A percentile compares a stretch with the other conserved stretches of the same genome.
Evolutionary conservation across 371 early-diverging fungal genomes (phyloP).

Genomic region (Smittium mucronatum): DNA sequence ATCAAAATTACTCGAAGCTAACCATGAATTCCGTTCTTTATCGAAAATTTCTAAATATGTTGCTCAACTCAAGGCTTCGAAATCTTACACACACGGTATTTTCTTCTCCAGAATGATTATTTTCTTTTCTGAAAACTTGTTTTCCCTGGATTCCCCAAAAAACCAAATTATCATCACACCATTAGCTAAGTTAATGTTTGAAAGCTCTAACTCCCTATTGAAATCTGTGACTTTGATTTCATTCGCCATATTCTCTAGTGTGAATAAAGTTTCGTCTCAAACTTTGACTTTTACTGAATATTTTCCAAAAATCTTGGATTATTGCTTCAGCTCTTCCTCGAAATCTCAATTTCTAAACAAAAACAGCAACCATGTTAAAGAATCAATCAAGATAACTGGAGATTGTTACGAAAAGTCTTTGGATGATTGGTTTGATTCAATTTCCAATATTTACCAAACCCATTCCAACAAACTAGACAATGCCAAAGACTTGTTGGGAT

Average conservation of each 20-base stretch:
- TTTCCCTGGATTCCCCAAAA: background rate
- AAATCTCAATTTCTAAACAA: background rate
- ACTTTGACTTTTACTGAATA: background rate
- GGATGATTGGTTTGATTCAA: background rate
- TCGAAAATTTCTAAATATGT: background rate
- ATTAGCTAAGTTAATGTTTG: background rate
- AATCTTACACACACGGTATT: background rate
- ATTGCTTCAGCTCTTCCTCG: background rate
- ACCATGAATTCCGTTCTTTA: background rate
- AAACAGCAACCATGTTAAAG: background rate
- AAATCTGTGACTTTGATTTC: background rate
- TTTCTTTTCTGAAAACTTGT: background rate
- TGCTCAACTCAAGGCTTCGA: background rate
- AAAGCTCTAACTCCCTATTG: background rate
- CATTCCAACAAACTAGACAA: background rate
- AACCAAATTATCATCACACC: background rate
- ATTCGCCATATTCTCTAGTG: background rate
- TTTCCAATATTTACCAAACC: background rate
- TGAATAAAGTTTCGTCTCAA: background rate
- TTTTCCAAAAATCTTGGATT: background rate
- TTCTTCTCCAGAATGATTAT: background rate
- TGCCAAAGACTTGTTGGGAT: background rate
- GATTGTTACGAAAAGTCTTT: background rate
- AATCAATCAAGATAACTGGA: background rate
- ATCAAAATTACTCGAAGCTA: background rate